Base-by-base conservation (phyloP, 139 green algal species). In the Micractinium sp. region DNA sequence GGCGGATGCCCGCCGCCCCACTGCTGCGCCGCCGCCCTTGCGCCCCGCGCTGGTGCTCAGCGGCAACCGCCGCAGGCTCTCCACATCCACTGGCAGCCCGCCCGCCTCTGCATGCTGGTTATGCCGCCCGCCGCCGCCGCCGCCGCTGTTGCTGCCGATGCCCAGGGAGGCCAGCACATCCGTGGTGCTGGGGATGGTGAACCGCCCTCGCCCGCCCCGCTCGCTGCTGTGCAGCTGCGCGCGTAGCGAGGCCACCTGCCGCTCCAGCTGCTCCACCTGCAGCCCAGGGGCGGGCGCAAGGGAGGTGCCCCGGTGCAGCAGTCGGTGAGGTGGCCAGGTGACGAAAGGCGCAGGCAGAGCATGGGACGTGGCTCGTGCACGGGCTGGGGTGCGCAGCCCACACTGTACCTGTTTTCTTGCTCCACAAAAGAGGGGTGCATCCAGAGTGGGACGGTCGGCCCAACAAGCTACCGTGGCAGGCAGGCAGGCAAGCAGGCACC, bases 221-320 rank as follows among this genome's bases (percentile, higher is more conserved):
- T 35, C 74, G 33, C 33, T 18, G 33, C n/a, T 38, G 3, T 41
- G 74, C 53, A 35, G 7, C 41, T 23, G 16, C 0, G 79, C 41
- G 3, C 53, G 79, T 31, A 85, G 47, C 20, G 47, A 31, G 31
- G 79, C 79, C 47, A 85, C 22, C 79, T 85, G 41, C 12, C 79
- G 79, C 79, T 85, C 79, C 41, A 85, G 76, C 76, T 82, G 76
- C 76, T 82, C 76, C 36, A 61, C 76, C 76, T 82, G 76, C 47
- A 56, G 47, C 47, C 47, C 47, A 39, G 76, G 23, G 19, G 74
- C 2, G 33, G 74, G 74, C 1, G 16, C 3, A n/a, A n/a, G 12
- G 74, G 3, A 13, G 69, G 20, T 18, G 69, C 23, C 5, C 69
- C 31, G 23, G 31, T 77, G 29, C 7, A 31, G 71, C 71, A 38